Base-by-base conservation (phyloP, 1,284 basidiomycete genomes). In the Xerocomus minutiporus region DNA sequence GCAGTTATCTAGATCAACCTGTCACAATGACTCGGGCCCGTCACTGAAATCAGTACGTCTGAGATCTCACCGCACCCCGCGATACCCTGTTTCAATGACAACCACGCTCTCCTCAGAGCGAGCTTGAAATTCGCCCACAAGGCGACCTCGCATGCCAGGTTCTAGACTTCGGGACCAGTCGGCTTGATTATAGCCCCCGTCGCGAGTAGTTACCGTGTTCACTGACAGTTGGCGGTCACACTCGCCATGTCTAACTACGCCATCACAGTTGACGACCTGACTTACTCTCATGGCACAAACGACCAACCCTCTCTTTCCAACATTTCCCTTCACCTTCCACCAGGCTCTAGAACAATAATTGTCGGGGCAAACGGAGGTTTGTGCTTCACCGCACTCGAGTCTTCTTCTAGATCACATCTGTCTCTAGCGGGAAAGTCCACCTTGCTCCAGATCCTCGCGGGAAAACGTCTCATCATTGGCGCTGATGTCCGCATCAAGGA, bases 361-460 rank as follows among this genome's bases (percentile, higher is more conserved):
- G 75, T 95, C 31, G 93, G 93, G 48, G 91, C 93, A n/a, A 96
- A 96, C 66, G 93, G 93, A 70, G 93, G 92, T 84, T 50, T 54
- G 80, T 66, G 20, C 31, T 29, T 42, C 43, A 9, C 41, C 55
- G 40, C 55, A 40, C 42, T 43, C 8, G 15, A 25, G 32, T 25
- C 17, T 8, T 38, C 32, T 26, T 28, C 44, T 5, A 46, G 40
- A 13, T 32, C 6, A 40, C 15, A 20, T 20, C 4, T 56, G 23
- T 51, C 28, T 48, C 25, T 57, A 88, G 92, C 93, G 46, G 96
- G 96, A 23, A 99, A 99, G 71, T 96, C 93, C 26, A 99, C 96
- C 1, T 75, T 99, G 15, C 79, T 99, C 15, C 90, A 97, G 61
- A 88, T 99, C 54, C 79, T 98, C 5, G 96, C 97, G 0, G 96